Conservation (phyloP, 2,329 filamentous ascomycete species). For the Pyricularia pennisetigena region DNA sequence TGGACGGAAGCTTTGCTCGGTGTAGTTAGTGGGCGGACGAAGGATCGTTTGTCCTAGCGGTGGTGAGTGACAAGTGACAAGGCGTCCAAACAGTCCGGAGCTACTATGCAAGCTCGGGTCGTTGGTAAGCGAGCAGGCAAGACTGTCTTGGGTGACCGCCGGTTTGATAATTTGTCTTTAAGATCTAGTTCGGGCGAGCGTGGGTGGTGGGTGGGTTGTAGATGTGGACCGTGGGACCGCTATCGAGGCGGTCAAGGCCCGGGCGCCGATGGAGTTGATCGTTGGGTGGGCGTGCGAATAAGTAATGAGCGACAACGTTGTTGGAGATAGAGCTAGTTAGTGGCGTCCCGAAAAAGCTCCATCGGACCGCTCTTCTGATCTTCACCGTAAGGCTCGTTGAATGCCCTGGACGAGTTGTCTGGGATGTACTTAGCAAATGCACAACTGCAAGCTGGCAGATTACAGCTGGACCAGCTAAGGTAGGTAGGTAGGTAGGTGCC, state of each 20-base stretch:
- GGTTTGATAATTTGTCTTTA: neutral
- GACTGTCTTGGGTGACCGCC: neutral
- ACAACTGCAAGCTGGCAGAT: neutral
- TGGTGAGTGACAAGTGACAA: neutral
- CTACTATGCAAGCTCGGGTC: neutral
- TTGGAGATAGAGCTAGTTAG: neutral
- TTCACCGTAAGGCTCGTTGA: neutral
- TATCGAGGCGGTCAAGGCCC: neutral
- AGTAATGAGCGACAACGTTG: neutral
- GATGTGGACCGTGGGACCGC: neutral
- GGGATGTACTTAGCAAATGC: neutral
- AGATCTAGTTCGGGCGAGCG: neutral
- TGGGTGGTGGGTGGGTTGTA: neutral
- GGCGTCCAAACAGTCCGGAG: neutral
- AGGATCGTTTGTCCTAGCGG: neutral
- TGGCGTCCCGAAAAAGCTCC: neutral
- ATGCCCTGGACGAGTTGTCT: neutral
- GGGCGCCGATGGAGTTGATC: neutral
- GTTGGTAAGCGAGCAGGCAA: neutral
- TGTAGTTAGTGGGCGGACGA: neutral
- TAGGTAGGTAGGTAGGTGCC: neutral
- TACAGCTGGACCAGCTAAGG: neutral
- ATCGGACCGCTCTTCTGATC: neutral
- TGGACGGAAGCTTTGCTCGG: neutral
- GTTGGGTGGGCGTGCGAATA: neutral